A percentile compares a stretch with the other conserved stretches of the same genome.
Conservation (phyloP, 2,329 filamentous ascomycete genomes). For the Elsinoe arachidis region DNA sequence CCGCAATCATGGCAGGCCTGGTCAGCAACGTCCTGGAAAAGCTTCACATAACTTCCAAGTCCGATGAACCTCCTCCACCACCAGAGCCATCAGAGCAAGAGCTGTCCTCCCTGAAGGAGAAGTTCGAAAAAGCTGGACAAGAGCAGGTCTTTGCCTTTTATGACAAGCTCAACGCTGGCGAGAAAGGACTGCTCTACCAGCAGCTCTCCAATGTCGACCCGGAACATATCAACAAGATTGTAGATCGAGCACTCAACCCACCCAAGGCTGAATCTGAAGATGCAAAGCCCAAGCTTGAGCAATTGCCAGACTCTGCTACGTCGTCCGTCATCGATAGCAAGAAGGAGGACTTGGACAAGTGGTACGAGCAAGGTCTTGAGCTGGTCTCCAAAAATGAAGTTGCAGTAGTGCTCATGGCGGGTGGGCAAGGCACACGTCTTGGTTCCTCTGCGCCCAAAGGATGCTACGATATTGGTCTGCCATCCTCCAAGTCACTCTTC, state of each 20-base stretch:
- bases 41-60: conserved; percentile 31
- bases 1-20: conserved; percentile 10
- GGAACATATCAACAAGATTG: conserved; percentile 76
- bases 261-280: conserved; percentile 50
- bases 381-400: conserved; percentile 61
- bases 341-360: conserved; percentile 65
- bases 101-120: conserved; percentile 58
- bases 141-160: conserved; percentile 82
- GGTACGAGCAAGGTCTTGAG: conserved; percentile 66
- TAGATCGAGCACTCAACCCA: conserved; percentile 71
- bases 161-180: conserved; percentile 62
- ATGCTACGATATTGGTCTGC: conserved; percentile 92
- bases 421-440: conserved; percentile 88
- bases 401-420: conserved; percentile 90
- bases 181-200: conserved; percentile 70
- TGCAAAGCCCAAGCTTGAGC: conserved; percentile 58
- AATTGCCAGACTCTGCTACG: conserved; percentile 74
- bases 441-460: conserved; percentile 95
- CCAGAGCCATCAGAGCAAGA: conserved; percentile 56
- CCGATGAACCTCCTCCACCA: conserved; percentile 28
- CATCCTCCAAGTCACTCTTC: conserved; percentile 89
- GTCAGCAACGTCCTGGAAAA: conserved; percentile 34
- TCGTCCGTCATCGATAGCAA: conserved; percentile 89
- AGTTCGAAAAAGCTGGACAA: conserved; percentile 67
- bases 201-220: conserved; percentile 80